Percentiles rank a stretch among this genome's conserved stretches.
Evolutionary conservation across 257 asterid genomes (phyloP).

Genomic region (Agastache rugosa): DNA sequence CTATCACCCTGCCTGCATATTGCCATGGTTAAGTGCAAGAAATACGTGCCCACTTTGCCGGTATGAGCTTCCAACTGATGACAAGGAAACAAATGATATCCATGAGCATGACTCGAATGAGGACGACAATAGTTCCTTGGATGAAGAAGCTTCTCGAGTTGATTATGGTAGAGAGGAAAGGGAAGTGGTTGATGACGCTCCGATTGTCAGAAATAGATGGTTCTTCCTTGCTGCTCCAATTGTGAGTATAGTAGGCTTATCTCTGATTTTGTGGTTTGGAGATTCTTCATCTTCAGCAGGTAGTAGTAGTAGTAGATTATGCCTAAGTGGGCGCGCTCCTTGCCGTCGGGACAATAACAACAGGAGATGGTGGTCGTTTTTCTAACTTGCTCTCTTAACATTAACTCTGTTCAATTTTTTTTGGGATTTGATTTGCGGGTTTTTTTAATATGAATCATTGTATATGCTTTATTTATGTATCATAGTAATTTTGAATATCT

Average conservation of each 20-base stretch:
- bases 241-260: constrained; percentile 64
- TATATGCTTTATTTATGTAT: constrained; percentile 10
- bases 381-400: constrained; percentile 35
- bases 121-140: constrained; percentile 42
- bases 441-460: not conserved
- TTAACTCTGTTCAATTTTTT: not conserved
- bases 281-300: constrained; percentile 49
- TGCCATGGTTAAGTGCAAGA: constrained; percentile 83
- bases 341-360: constrained; percentile 47
- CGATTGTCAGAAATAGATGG: constrained; percentile 56
- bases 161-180: constrained; percentile 26
- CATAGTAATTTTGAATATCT: not conserved
- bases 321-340: constrained; percentile 39
- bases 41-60: constrained; percentile 96
- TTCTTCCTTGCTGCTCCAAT: constrained; percentile 71
- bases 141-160: constrained; percentile 38
- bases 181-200: constrained; percentile 37
- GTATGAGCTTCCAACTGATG: constrained; percentile 90
- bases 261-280: constrained; percentile 71
- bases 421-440: not conserved
- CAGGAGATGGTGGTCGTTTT: constrained; percentile 75
- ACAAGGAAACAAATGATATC: constrained; percentile 53
- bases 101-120: not conserved
- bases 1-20: constrained; percentile 81
- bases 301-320: constrained; percentile 36